Evolutionary conservation across 306 rosid genomes (phyloP), one percentile per base, ranked within the genome.

Genomic region (Vigna hirtella): DNA sequence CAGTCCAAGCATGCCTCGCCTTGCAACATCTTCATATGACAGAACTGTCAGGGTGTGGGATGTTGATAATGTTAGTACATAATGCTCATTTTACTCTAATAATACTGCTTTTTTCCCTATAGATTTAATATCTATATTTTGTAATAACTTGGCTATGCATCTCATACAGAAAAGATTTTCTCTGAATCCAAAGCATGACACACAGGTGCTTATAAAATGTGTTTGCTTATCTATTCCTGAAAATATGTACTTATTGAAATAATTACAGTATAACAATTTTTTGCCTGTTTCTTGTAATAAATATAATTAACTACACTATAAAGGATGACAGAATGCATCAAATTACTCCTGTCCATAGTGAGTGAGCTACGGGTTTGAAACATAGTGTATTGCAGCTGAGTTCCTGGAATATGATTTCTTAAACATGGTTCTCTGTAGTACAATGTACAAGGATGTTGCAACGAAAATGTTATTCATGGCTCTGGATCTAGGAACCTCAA

Each of bases 41-140:
- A 91, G 88, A 88, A 95, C 98, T 68, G 99, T 95, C 83, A 77
- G 98, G 78, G 99, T 95, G 78, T 95, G 99, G 99, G 99, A 93
- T 85, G 98, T 89, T 26, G 99, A 95, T 32, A 95, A 87, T 85
- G 99, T 93, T 69, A 91, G 97, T 93, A 43, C 24, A 77, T 71
- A 28, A 14, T 26, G 12, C 52, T 76, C 79, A 18, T 72, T 65
- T 79, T 30, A 28, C 68, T 24, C 24, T 18, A 34, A 28, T 38
- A 28, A 2, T 73, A 51, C 47, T 18, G 38, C 13, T 77, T 57
- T 32, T 34, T 13, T 9, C 4, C 20, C 67, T n/a, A 7, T 43
- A 32, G 38, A 77, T 72, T 77, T 56, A 57, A 57, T 30, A 69
- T 70, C 17, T 67, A 53, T 62, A 17, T 45, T 16, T 38, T 82